A percentile compares a stretch with the other conserved stretches of the same genome.
Conservation (phyloP, 2,329 filamentous ascomycete species). For the Dendrostoma leiphaemia region DNA sequence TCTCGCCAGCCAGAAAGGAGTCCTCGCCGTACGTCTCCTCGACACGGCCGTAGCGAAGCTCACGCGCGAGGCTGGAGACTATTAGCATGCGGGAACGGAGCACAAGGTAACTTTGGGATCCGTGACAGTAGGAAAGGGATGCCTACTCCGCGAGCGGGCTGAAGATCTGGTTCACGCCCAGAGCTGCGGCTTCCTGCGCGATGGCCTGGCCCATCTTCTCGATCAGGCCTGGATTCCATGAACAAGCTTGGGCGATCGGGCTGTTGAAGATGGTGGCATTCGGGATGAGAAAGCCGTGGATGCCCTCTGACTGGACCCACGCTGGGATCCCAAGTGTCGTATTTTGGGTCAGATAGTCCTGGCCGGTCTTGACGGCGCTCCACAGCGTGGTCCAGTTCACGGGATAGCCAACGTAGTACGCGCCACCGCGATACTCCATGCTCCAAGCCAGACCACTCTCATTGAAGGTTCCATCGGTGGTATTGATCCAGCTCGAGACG, state of each 20-base stretch:
- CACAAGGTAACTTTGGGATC: too few species aligned
- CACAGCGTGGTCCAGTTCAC: conserved; percentile 62
- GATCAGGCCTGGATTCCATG: conserved; percentile 64
- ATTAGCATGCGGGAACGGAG: too few species aligned
- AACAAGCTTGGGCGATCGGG: conserved; percentile 69
- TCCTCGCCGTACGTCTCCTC: conserved; percentile 75
- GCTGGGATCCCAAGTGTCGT: conserved; percentile 70
- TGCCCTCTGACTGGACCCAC: conserved; percentile 70
- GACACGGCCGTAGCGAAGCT: conserved; percentile 69
- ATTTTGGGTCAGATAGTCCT: conserved; percentile 67
- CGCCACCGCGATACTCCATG: conserved; percentile 64
- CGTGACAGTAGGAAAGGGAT: too few species aligned
- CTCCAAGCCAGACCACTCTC: conserved; percentile 63
- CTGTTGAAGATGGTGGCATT: conserved; percentile 81
- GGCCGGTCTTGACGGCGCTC: conserved; percentile 60
- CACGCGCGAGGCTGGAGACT: conserved; percentile 67
- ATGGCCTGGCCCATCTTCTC: conserved; percentile 66
- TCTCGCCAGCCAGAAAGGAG: conserved; percentile 63
- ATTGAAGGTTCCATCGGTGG: conserved; percentile 66
- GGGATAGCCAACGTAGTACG: conserved; percentile 70
- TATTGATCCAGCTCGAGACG: conserved; percentile 71
- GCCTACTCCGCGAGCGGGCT: conserved; percentile 70
- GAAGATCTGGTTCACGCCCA: conserved; percentile 73
- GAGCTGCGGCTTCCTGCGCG: conserved; percentile 60
- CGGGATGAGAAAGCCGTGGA: conserved; percentile 68